A percentile compares a stretch with the other conserved stretches of the same genome.
Conservation (phyloP, 2,329 filamentous ascomycete species). For the Metarhizium humberi region DNA sequence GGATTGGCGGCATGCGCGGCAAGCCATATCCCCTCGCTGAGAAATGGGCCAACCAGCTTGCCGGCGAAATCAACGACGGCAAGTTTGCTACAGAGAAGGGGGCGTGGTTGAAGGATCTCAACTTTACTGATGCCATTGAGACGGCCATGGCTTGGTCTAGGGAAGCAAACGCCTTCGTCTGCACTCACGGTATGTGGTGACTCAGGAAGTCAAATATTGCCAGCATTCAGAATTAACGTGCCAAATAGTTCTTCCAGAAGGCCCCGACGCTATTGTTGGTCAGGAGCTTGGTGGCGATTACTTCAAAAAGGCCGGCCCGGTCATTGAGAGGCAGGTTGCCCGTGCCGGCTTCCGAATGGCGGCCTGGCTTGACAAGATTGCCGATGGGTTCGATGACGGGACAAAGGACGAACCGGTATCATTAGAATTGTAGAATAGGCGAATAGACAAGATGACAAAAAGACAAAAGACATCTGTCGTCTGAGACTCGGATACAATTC, state of each 20-base stretch:
- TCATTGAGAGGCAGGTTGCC: constrained; percentile 58
- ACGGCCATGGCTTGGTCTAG: constrained; percentile 56
- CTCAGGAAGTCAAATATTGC: background rate
- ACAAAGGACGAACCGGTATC: constrained; percentile 12
- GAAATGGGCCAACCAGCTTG: constrained; percentile 48
- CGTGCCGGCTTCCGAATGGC: constrained; percentile 61
- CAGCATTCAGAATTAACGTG: constrained; percentile 5
- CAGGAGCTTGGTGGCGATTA: constrained; percentile 55
- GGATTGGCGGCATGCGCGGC: constrained; percentile 45
- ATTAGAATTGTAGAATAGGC: constrained; percentile 19
- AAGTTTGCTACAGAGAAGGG: constrained; percentile 40
- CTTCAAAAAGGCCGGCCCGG: constrained; percentile 52
- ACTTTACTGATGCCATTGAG: constrained; percentile 41
- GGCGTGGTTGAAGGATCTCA: constrained; percentile 48
- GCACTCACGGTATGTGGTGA: constrained; percentile 42
- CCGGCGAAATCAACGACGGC: constrained; percentile 43
- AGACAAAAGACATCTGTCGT: background rate
- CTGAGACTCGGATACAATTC: background rate
- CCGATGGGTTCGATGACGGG: constrained; percentile 22
- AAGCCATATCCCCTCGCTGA: constrained; percentile 40
- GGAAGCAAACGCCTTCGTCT: constrained; percentile 54
- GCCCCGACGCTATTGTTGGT: constrained; percentile 44
- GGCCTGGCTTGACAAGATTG: constrained; percentile 57
- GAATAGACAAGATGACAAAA: background rate
- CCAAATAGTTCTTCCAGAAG: constrained; percentile 48